A percentile compares a stretch with the other conserved stretches of the same genome.
phyloP scores from a whole-genome alignment of 345 rosid species.

The Syzygium jambos region DNA sequence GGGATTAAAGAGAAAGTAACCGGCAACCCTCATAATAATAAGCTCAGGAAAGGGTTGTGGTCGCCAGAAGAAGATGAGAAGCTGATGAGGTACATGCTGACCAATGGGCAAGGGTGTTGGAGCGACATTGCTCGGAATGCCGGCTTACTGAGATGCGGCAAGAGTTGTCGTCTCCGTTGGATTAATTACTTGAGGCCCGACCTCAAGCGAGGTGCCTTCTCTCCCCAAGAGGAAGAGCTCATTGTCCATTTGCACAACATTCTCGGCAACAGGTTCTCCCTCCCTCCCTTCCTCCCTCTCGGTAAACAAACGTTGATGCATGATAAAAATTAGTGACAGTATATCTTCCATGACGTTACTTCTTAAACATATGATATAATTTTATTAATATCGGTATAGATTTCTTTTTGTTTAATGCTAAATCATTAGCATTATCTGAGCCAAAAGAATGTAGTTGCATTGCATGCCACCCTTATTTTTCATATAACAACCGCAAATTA shows the following conservation, averaged over 20 bases:
- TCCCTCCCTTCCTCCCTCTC: not conserved
- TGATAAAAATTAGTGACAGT: not conserved
- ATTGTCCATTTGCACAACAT: constrained; percentile 66
- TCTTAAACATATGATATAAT: not conserved
- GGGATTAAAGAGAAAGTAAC: constrained; percentile 3
- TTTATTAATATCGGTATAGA: not conserved
- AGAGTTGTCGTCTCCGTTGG: constrained; percentile 88
- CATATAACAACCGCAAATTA: not conserved
- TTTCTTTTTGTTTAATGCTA: not conserved
- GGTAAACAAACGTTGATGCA: not conserved
- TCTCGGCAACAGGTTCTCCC: constrained; percentile 63
- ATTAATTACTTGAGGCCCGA: constrained; percentile 76
- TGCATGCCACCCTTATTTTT: not conserved
- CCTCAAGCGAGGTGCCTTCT: constrained; percentile 74
- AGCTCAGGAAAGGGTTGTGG: constrained; percentile 75
- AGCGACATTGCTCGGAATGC: constrained; percentile 76
- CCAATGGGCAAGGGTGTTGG: constrained; percentile 86
- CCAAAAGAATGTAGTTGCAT: not conserved
- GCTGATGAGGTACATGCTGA: constrained; percentile 59
- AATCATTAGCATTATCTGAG: not conserved
- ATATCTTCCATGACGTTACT: not conserved
- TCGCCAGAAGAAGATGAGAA: constrained; percentile 85
- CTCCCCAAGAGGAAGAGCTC: constrained; percentile 67
- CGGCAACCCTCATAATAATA: constrained; percentile 12
- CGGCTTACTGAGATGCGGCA: constrained; percentile 69